Conservation (phyloP, 2,329 filamentous ascomycete species). For the Zopfia rhizophila region DNA sequence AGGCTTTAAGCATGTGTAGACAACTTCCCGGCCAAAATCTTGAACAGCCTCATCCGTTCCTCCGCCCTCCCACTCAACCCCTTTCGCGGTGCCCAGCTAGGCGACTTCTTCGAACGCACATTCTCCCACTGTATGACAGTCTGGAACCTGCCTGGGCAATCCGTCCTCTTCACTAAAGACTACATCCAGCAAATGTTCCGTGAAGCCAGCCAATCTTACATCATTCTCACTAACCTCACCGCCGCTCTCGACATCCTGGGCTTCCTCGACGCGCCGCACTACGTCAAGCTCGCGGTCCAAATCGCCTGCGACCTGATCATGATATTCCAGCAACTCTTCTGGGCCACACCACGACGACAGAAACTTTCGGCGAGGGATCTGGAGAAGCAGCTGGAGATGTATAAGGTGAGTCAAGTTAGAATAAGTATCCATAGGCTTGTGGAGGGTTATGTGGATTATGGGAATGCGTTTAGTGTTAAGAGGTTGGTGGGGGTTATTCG, state of each 20-base stretch:
- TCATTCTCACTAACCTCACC: not conserved
- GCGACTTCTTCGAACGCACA: conserved; percentile 5
- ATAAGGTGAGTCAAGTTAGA: not conserved
- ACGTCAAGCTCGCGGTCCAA: conserved; percentile 4
- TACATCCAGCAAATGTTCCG: conserved; percentile 6
- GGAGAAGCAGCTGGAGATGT: conserved; percentile 1
- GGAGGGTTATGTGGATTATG: not conserved
- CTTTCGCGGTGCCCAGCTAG: conserved; percentile 5
- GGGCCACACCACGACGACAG: conserved; percentile 6
- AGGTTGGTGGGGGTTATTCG: too few species aligned
- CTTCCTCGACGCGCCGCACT: not conserved
- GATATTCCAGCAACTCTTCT: conserved; percentile 10
- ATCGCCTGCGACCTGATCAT: conserved; percentile 10
- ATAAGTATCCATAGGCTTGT: conserved; percentile 1
- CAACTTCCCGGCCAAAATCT: conserved; percentile 1
- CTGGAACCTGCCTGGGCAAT: conserved; percentile 8
- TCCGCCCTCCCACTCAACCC: conserved; percentile 4
- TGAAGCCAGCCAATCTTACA: conserved; percentile 6
- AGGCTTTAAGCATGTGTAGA: conserved; percentile 1
- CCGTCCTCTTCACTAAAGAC: conserved; percentile 7
- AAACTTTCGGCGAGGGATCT: conserved; percentile 2
- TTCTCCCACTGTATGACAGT: conserved; percentile 7
- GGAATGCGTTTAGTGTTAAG: not conserved
- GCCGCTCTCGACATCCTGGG: not conserved
- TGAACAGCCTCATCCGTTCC: conserved; percentile 1